Percentiles rank a stretch among this genome's conserved stretches.
These are phyloP conservation scores for Pseudogymnoascus sp. DNA, from an alignment of 2,329 filamentous ascomycete species.

Conservation along the genomic window DNA sequence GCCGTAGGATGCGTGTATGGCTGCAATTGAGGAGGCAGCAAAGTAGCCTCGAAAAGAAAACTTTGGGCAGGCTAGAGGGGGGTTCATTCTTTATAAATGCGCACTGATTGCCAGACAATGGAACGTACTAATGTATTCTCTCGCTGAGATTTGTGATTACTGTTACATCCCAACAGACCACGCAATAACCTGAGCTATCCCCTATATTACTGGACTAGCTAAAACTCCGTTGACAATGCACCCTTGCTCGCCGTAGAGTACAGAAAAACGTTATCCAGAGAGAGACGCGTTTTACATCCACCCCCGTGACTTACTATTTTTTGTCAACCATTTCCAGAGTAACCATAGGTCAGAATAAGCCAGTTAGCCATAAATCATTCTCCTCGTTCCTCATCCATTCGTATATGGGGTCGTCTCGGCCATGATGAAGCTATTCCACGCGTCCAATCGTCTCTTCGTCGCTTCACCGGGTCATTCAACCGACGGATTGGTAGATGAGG, in stretches of 20 bases:
- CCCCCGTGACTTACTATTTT: slow-evolving; percentile 5
- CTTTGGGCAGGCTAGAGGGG: background rate
- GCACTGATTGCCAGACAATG: background rate
- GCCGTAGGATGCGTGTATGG: background rate
- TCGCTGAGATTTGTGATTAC: slow-evolving; percentile 5
- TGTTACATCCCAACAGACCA: background rate
- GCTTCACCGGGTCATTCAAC: background rate
- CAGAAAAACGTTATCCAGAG: slow-evolving; percentile 6
- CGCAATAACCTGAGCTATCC: slow-evolving; percentile 2
- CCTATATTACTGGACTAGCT: slow-evolving; percentile 7
- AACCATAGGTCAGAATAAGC: background rate
- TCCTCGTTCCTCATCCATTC: slow-evolving; percentile 3
- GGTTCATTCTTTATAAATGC: background rate
- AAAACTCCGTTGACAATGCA: slow-evolving; percentile 4
- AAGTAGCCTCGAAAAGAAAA: background rate
- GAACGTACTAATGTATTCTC: slow-evolving; percentile 1
- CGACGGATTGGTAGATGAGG: slow-evolving; percentile 69
- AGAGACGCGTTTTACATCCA: slow-evolving; percentile 6
- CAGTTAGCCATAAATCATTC: slow-evolving; percentile 4
- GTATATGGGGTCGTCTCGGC: slow-evolving; percentile 1
- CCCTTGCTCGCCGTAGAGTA: slow-evolving; percentile 1
- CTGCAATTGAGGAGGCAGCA: background rate
- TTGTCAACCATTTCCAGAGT: slow-evolving; percentile 6
- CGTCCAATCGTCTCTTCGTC: slow-evolving; percentile 1
- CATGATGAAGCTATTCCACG: background rate